These are phyloP conservation scores for Blastocystis sp. DNA, from an alignment of 352 stramenopile genomes.

Conservation along the genomic window DNA sequence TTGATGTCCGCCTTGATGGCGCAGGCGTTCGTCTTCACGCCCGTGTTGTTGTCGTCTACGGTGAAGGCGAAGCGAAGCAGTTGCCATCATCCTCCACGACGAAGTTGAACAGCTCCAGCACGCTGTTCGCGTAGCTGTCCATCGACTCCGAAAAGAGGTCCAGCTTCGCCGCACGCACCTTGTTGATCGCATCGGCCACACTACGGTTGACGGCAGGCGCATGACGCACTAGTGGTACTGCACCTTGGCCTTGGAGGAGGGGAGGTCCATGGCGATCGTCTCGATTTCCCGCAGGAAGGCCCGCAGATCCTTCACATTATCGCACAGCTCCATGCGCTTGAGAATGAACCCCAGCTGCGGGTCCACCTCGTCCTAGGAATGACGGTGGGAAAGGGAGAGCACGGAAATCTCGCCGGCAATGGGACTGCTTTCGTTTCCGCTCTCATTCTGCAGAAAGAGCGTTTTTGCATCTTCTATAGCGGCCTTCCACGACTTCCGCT, in stretches of 20 bases:
- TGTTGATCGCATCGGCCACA: constrained; percentile 62
- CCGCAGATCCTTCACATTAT: constrained; percentile 68
- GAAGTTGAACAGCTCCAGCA: constrained; percentile 65
- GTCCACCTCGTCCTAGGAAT: constrained; percentile 60
- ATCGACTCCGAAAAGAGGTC: constrained; percentile 66
- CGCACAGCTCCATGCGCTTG: constrained; percentile 65
- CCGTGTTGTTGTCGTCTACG: constrained; percentile 60
- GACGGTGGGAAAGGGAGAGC: not conserved
- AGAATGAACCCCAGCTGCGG: constrained; percentile 66
- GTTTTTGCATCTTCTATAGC: constrained; percentile 67
- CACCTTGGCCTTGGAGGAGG: constrained; percentile 37
- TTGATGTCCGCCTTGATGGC: constrained; percentile 57
- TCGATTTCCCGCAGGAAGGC: constrained; percentile 66
- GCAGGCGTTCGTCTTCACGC: constrained; percentile 40
- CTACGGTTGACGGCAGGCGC: not conserved
- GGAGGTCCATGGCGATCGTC: constrained; percentile 68
- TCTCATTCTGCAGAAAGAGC: constrained; percentile 51
- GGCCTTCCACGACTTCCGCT: constrained; percentile 60
- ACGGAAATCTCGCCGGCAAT: constrained; percentile 41
- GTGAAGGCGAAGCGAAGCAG: not conserved
- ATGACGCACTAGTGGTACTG: constrained; percentile 53
- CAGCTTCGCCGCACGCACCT: constrained; percentile 54
- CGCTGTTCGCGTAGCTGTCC: constrained; percentile 62
- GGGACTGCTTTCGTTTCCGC: constrained; percentile 35
- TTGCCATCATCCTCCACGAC: constrained; percentile 52